Conservation (phyloP, 805 yeast species). For the Candida schatavii region DNA sequence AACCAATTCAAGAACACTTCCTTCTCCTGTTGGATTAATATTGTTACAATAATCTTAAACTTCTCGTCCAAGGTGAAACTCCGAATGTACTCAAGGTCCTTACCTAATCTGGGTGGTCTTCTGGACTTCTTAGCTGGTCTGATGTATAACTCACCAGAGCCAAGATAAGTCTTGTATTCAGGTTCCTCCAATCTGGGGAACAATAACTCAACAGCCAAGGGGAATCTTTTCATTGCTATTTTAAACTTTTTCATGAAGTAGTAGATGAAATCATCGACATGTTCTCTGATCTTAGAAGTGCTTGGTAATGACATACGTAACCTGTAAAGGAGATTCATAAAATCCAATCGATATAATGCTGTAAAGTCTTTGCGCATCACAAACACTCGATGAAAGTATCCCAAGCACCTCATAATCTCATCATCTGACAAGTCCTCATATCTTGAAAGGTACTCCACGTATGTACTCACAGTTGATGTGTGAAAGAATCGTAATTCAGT, state of each 20-base stretch:
- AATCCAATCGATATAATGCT: constrained; percentile 65
- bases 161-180: constrained; percentile 48
- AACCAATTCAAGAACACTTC: constrained; percentile 44
- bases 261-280: constrained; percentile 61
- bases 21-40: constrained; percentile 45
- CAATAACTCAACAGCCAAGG: constrained; percentile 64
- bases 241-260: constrained; percentile 63
- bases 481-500: constrained; percentile 49
- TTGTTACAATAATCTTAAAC: constrained; percentile 48
- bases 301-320: constrained; percentile 47
- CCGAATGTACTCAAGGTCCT: constrained; percentile 31
- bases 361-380: constrained; percentile 57
- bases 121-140: constrained; percentile 16
- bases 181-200: constrained; percentile 56
- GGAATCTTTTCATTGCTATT: constrained; percentile 43
- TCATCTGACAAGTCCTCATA: constrained; percentile 59
- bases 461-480: constrained; percentile 62
- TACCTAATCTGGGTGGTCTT: constrained; percentile 31
- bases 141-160: constrained; percentile 53
- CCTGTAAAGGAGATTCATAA: constrained; percentile 58
- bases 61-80: constrained; percentile 43
- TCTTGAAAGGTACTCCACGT: constrained; percentile 57
- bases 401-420: constrained; percentile 60
- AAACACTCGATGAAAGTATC: constrained; percentile 70
- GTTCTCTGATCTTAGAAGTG: constrained; percentile 47